Base-by-base conservation (phyloP, 495 filamentous ascomycete species). In the Hypoxylon trugodes region DNA sequence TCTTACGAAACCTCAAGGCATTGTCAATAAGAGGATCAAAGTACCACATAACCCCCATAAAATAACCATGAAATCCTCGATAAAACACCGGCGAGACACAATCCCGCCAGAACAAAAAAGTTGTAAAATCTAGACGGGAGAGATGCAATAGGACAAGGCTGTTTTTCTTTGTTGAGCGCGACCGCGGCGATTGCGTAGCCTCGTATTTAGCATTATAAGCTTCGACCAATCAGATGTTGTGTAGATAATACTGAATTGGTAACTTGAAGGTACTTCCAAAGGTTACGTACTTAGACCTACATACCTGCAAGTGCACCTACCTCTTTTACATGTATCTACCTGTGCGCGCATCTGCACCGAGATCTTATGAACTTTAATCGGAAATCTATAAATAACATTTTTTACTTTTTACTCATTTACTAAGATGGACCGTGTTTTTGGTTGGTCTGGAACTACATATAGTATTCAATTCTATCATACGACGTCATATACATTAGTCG, bases 401-500 rank as follows among this genome's bases (percentile, higher is more conserved):
- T n/a, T n/a, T n/a, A n/a, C n/a, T n/a, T n/a, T n/a, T n/a, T n/a
- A n/a, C n/a, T n/a, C n/a, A n/a, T n/a, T n/a, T n/a, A n/a, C n/a
- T n/a, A n/a, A n/a, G n/a, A n/a, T n/a, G n/a, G n/a, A n/a, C n/a
- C n/a, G n/a, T n/a, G n/a, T n/a, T n/a, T n/a, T n/a, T n/a, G n/a
- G n/a, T n/a, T 61, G 4, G 13, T 33, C 46, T 43, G 46, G 12
- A 59, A 52, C 40, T 66, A n/a, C n/a, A n/a, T n/a, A n/a, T n/a
- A n/a, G n/a, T n/a, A 69, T 66, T 58, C 52, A 66, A 59, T 54
- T 68, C 56, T 73, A 71, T 72, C 68, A 68, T 71, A 65, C 69
- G 67, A 73, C 71, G 59, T 73, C 73, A 76, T 76, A 71, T 77
- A 77, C 71, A 77, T 73, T 70, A 69, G 51, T 54, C 59, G 67